phyloP scores from a whole-genome alignment of 176 grass and related monocot species.

The Juncus inflexus region DNA sequence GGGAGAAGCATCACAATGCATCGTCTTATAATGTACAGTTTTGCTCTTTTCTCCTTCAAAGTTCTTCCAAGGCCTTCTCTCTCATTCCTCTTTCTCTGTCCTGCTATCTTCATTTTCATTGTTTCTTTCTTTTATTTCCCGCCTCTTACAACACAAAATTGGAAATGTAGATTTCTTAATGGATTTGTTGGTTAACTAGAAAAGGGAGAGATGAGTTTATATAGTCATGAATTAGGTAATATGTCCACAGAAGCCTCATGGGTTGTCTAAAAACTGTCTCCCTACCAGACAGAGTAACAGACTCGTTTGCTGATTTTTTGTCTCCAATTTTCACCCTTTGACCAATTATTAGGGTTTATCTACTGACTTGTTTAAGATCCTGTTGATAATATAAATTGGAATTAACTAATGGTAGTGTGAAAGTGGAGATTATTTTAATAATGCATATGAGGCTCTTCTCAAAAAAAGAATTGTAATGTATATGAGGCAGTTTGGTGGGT shows the following conservation, averaged over 20 bases:
- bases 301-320: conserved; percentile 20
- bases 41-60: conserved; percentile 59
- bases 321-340: conserved; percentile 21
- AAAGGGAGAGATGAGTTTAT: conserved; percentile 9
- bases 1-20: conserved; percentile 66
- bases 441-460: too few relatives aligned
- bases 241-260: conserved; percentile 15
- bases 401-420: too few relatives aligned
- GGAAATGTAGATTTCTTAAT: background rate
- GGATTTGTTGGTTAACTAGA: background rate
- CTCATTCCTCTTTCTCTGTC: conserved; percentile 33
- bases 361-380: background rate
- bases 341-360: conserved; percentile 6
- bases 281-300: conserved; percentile 20
- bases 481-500: too few relatives aligned
- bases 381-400: too few relatives aligned
- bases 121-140: background rate
- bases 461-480: too few relatives aligned
- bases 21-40: conserved; percentile 63
- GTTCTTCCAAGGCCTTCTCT: conserved; percentile 38
- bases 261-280: conserved; percentile 13
- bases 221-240: conserved; percentile 14
- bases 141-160: background rate
- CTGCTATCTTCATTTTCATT: conserved; percentile 14
- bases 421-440: too few relatives aligned